Conservation (phyloP, 495 filamentous ascomycete species). For the Annulohypoxylon moriforme region DNA sequence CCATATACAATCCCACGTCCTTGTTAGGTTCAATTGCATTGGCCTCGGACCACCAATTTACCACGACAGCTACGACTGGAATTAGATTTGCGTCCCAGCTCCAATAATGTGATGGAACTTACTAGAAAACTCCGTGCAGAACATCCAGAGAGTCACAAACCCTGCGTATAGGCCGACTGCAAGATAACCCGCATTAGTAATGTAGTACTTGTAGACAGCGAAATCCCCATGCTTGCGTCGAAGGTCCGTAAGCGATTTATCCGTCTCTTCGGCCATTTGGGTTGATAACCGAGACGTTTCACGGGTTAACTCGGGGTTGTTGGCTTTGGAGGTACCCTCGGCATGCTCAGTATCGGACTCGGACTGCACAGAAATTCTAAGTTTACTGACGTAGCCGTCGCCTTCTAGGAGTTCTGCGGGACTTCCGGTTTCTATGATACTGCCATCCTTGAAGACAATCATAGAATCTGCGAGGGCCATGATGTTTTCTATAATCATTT, state of each 20-base stretch:
- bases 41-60: no score
- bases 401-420: not conserved
- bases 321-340: not conserved
- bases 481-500: not conserved
- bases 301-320: not conserved
- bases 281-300: not conserved
- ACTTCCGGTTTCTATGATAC: not conserved
- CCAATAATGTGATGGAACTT: no score
- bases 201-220: not conserved
- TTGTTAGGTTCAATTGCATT: no score
- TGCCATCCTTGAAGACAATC: not conserved
- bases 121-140: no score
- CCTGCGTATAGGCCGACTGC: no score
- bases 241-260: not conserved
- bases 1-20: no score
- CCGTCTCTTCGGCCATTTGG: not conserved
- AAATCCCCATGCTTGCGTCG: not conserved
- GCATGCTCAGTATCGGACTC: not conserved
- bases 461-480: not conserved
- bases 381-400: not conserved
- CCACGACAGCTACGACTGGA: no score
- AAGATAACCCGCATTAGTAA: not conserved
- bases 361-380: not conserved
- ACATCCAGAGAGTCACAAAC: no score
- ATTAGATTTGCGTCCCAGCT: no score